Evolutionary conservation across 176 grass and related monocot species (phyloP), one percentile per base, ranked within the genome.

Genomic region (Avena sativa): DNA sequence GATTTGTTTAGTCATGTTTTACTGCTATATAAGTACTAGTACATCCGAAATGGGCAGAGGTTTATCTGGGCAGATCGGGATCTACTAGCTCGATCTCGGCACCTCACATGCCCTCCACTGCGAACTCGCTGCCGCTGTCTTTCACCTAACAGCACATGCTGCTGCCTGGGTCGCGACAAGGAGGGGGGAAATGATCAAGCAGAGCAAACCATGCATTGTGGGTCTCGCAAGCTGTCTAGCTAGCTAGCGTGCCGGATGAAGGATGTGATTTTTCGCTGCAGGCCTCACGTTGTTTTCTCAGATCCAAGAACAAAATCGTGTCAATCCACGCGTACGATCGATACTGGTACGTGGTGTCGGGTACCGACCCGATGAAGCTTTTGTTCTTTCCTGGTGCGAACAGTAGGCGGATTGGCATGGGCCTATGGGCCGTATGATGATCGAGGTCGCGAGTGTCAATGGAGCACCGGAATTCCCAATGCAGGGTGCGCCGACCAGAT

Each of bases 91-190:
- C 43, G 38, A 40, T 40, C 38, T 40, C 38, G 49, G 77, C 21
- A 67, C 65, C 61, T 76, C 84, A 78, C 84, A 63, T 83, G 79
- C 52, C 15, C 46, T 43, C 62, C 30, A 78, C 62, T n/a, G 72
- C 10, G 19, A 9, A 6, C 14, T 46, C 26, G 76, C 56, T 74
- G 76, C 57, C 50, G 36, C 47, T 52, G 61, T 6, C 50, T 34
- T 34, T 58, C 81, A 71, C 69, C 81, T 62, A 84, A 53, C 72
- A 84, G 53, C 72, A 90, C 79, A 83, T 83, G 79, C 64, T 53
- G 79, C 57, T 56, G n/a, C 73, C 25, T 76, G 47, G 4, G 51
- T 61, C 71, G 53, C 63, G 71, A 83, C 79, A 78, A 52, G 20
- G 43, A 62, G 43, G 5, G 58, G 8, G 15, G 26, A 30, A 53